These are phyloP conservation scores for Saccharomyces paradoxus DNA, from an alignment of 805 yeast species.

Conservation along the genomic window DNA sequence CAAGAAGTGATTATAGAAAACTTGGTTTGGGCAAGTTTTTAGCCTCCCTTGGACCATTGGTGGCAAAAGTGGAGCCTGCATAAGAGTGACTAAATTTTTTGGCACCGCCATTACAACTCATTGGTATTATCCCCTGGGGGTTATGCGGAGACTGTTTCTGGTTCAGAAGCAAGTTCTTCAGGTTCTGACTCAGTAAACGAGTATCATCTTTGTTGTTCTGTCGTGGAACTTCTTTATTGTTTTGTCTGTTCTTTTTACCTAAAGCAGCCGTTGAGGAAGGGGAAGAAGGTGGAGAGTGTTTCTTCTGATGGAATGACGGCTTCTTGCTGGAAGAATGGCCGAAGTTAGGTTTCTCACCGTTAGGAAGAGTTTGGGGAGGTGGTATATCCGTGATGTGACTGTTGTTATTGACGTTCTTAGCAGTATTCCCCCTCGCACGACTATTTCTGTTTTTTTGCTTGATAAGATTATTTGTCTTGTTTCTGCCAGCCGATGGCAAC, in stretches of 20 bases:
- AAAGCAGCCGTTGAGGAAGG: background rate
- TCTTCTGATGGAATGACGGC: background rate
- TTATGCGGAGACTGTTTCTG: background rate
- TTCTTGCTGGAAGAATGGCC: conserved; percentile 13
- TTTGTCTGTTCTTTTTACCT: background rate
- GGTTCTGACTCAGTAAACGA: background rate
- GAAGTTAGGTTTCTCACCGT: conserved; percentile 29
- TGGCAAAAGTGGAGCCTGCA: background rate
- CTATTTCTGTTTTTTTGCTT: background rate
- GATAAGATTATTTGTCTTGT: conserved; percentile 12
- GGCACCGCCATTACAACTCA: background rate
- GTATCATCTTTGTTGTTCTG: background rate
- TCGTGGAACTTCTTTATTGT: background rate
- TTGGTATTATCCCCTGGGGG: background rate
- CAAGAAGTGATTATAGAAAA: background rate
- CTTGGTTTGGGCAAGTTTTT: background rate
- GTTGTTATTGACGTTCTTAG: background rate
- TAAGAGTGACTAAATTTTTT: background rate
- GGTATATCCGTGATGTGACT: conserved; percentile 10
- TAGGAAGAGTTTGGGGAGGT: conserved; percentile 24
- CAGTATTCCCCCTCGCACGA: conserved; percentile 1
- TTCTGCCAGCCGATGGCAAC: conserved; percentile 21
- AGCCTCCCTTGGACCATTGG: background rate
- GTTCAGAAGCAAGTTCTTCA: background rate
- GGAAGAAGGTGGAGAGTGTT: background rate